Evolutionary conservation across 1,139 yeast genomes (phyloP).

Genomic region (Diutina sp.): DNA sequence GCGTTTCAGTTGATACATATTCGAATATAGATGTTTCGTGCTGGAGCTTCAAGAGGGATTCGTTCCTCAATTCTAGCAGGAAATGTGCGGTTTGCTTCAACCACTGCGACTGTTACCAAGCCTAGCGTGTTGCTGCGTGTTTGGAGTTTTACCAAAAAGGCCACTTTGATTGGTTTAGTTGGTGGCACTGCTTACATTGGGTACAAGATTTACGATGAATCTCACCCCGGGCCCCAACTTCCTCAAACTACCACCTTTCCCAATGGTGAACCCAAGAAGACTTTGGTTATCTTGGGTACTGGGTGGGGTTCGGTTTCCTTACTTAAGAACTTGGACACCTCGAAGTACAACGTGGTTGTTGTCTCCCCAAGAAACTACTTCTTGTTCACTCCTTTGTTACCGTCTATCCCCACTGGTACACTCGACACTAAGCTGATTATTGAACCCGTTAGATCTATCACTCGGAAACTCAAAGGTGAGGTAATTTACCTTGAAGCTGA

Average conservation of each 20-base stretch:
- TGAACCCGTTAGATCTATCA: slow-evolving; percentile 68
- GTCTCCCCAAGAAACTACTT: slow-evolving; percentile 93
- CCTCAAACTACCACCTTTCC: slow-evolving; percentile 39
- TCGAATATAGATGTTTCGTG: neutral
- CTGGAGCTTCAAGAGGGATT: neutral
- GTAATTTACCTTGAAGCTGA: slow-evolving; percentile 86
- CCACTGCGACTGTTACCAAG: neutral
- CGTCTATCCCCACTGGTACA: slow-evolving; percentile 90
- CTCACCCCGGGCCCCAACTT: slow-evolving; percentile 43
- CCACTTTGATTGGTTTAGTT: slow-evolving; percentile 4
- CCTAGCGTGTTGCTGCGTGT: neutral
- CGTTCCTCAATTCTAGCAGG: neutral
- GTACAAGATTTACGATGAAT: slow-evolving; percentile 47
- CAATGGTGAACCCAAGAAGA: slow-evolving; percentile 71
- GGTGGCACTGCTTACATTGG: slow-evolving; percentile 36
- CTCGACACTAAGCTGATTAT: slow-evolving; percentile 82
- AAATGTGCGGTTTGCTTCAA: neutral
- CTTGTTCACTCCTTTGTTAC: slow-evolving; percentile 85
- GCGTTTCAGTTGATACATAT: neutral
- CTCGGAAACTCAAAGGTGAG: slow-evolving; percentile 53
- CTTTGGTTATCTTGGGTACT: slow-evolving; percentile 78
- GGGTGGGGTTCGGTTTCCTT: slow-evolving; percentile 91
- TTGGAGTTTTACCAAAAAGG: neutral
- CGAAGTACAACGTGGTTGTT: slow-evolving; percentile 76
- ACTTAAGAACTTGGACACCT: slow-evolving; percentile 74